These are phyloP conservation scores for Endothia cerciana DNA, from an alignment of 2,329 filamentous ascomycete genomes.

Conservation along the genomic window DNA sequence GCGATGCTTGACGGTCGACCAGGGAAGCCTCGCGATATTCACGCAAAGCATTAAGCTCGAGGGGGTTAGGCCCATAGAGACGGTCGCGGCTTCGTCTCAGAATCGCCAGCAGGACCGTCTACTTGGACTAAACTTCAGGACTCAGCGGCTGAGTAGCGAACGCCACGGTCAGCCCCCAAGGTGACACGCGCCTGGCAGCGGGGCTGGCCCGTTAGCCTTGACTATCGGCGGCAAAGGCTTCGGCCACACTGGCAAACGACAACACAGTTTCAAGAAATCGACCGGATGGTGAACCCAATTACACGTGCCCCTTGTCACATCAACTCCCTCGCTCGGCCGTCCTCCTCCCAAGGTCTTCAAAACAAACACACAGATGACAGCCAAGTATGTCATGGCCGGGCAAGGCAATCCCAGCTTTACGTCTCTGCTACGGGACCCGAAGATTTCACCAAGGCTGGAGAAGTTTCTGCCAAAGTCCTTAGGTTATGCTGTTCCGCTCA, in stretches of 20 bases:
- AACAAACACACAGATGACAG: not conserved
- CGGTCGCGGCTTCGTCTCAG: not conserved
- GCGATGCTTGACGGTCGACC: not conserved
- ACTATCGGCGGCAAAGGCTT: too few relatives aligned
- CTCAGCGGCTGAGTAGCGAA: not conserved
- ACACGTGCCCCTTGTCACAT: conserved; percentile 1
- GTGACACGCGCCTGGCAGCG: not conserved
- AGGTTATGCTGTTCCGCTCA: not conserved
- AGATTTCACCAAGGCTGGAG: not conserved
- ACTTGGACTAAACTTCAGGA: not conserved
- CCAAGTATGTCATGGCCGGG: too few relatives aligned
- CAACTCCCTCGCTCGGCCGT: not conserved
- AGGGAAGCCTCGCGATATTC: not conserved
- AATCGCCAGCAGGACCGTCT: not conserved
- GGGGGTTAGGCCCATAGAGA: not conserved
- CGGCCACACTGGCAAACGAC: not conserved
- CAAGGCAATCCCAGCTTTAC: not conserved
- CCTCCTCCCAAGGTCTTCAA: not conserved
- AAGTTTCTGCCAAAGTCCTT: not conserved
- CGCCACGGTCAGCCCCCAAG: not conserved
- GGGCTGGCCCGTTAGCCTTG: too few relatives aligned
- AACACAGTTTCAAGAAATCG: not conserved
- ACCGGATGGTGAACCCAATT: not conserved
- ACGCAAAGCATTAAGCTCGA: not conserved
- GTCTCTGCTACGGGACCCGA: not conserved